Evolutionary conservation across 768 basidiomycete species (phyloP).

Genomic region (Mycena maculata): DNA sequence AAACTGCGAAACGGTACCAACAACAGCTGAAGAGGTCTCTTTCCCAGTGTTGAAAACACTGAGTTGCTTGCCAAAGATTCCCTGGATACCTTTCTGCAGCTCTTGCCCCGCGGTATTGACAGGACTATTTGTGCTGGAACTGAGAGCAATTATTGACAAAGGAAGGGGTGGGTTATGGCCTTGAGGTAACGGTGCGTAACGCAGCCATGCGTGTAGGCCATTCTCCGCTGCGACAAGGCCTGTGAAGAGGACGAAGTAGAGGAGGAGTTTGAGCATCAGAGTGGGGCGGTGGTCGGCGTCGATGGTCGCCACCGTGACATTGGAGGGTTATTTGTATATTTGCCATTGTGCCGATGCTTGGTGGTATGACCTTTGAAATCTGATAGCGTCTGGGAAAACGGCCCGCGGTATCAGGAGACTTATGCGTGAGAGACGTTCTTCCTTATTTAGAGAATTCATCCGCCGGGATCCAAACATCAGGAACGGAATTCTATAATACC

Average conservation of each 20-base stretch:
- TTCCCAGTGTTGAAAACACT: constrained; percentile 20
- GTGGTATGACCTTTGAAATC: constrained; percentile 5
- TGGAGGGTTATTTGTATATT: constrained; percentile 19
- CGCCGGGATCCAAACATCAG: constrained; percentile 21
- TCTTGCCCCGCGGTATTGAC: constrained; percentile 34
- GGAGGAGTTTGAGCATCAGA: constrained; percentile 28
- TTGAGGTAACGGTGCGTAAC: constrained; percentile 29
- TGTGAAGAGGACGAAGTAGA: constrained; percentile 27
- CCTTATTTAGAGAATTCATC: constrained; percentile 9
- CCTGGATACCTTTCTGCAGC: constrained; percentile 33
- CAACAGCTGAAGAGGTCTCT: constrained; percentile 26
- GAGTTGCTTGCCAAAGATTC: constrained; percentile 27
- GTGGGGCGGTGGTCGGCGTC: constrained; percentile 20
- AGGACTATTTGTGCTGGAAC: constrained; percentile 31
- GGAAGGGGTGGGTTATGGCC: constrained; percentile 25
- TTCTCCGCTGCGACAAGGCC: constrained; percentile 31
- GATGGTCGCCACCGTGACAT: neutral
- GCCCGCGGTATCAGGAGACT: constrained; percentile 16
- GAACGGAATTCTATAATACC: constrained; percentile 1
- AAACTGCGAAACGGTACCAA: constrained; percentile 31
- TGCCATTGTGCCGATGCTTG: constrained; percentile 15
- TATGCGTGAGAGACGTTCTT: constrained; percentile 11
- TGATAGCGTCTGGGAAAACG: constrained; percentile 2
- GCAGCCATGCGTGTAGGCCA: constrained; percentile 33
- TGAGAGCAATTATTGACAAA: constrained; percentile 31